These are phyloP conservation scores for Saccharomyces hybrid DNA, from an alignment of 1,139 yeast genomes.

Conservation along the genomic window DNA sequence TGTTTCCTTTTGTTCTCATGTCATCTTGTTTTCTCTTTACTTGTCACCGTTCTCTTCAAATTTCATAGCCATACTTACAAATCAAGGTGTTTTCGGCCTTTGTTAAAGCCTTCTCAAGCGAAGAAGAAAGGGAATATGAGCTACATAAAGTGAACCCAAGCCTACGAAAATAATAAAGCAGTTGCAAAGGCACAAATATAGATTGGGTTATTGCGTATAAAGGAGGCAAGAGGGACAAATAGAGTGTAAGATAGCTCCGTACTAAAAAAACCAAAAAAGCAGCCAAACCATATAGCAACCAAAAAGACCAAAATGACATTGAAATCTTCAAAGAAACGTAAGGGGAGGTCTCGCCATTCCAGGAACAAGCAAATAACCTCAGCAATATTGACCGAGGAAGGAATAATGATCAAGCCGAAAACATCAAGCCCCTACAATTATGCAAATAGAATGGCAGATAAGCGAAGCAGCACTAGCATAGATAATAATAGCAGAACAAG, in stretches of 20 bases:
- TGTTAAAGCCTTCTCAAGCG: neutral
- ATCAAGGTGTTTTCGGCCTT: neutral
- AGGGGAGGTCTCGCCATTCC: neutral
- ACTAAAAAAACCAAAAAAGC: neutral
- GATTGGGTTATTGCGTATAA: neutral
- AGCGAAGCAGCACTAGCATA: slow-evolving; percentile 9
- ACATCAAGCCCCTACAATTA: slow-evolving; percentile 3
- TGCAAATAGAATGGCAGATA: slow-evolving; percentile 1
- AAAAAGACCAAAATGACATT: neutral
- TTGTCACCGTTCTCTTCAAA: neutral
- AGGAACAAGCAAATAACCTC: neutral
- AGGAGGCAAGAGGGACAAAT: neutral
- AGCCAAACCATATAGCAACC: too few species aligned
- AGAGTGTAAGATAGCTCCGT: too few species aligned
- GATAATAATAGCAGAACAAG: slow-evolving; percentile 13
- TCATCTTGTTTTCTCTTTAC: neutral
- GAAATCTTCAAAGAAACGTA: neutral
- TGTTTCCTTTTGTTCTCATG: neutral
- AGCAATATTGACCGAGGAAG: slow-evolving; percentile 13
- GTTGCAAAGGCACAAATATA: neutral
- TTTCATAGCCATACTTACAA: neutral
- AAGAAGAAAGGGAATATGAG: neutral
- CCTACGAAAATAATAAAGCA: neutral
- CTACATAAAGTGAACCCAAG: neutral
- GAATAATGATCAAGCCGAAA: slow-evolving; percentile 14